Base-by-base conservation (phyloP, 306 rosid genomes). In the Glycine tomentella region DNA sequence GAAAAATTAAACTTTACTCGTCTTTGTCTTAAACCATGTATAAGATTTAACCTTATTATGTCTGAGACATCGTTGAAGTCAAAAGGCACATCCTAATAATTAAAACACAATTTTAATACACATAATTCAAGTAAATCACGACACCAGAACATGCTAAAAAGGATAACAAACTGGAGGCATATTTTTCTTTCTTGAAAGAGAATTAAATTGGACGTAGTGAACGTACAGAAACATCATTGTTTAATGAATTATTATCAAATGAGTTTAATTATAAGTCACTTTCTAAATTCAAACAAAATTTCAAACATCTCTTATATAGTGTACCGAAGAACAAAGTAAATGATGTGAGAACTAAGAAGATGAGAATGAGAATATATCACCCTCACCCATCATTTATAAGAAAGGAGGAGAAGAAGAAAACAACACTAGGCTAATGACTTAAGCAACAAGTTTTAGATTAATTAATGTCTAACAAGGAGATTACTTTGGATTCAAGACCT, bases 211-310 rank as follows among this genome's bases (percentile, higher is more conserved):
- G 7, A 13, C 14, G 8, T 5, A 14, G 57, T 11, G 14, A 49
- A 51, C n/a, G n/a, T n/a, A n/a, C 2, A 51, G 12, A 51, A 13
- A 14, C 3, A 1, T 53, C 0, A 3, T 59, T 61, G 9, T 31
- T 31, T 61, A 61, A 59, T 59, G 40, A 34, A 5, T 12, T 63
- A 3, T 34, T 5, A 11, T 63, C 2, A 34, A 63, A 63, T 12
- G 46, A 25, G 44, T 61, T 61, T 31, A 57, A 17, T 17, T 31
- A 31, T 4, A 11, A 61, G 42, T 61, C 15, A 61, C 42, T 61
- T 61, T 31, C 67, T 9, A 25, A n/a, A 61, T 61, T 61, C 64
- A 58, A n/a, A n/a, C n/a, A n/a, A n/a, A n/a, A n/a, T n/a, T n/a
- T n/a, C n/a, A n/a, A 58, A 8, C 20, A 8, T 58, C 2, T 61